Base-by-base conservation (phyloP, 208 protist genomes). In the Leishmania arabica region DNA sequence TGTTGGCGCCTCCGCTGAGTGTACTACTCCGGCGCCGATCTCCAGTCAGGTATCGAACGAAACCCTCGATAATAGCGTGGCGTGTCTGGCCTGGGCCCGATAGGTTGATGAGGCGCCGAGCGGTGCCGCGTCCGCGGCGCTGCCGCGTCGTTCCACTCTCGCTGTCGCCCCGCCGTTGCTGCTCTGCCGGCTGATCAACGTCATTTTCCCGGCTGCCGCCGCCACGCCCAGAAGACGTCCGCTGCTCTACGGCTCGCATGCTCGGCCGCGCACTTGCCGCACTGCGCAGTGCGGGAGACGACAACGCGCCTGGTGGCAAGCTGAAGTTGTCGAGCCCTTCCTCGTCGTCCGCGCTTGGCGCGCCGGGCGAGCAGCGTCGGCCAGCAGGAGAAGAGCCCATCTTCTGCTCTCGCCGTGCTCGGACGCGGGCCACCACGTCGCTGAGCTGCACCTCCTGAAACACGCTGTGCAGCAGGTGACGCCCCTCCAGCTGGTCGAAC, bases 21-120 rank as follows among this genome's bases (percentile, higher is more conserved):
- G 69, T 40, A 53, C 75, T 49, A 68, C 64, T 49, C 49, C 83
- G 83, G 42, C 77, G 74, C 9, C 83, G 83, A 37, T 84, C 84
- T 8, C 79, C 37, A 0, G 79, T 82, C 45, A 83, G 60, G 62
- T 84, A 82, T 13, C 78, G 78, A 71, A 83, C 79, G 31, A 87
- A 81, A 31, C 78, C 80, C 21, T 82, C 80, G 47, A 82, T 83
- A 49, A 84, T 83, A 76, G 73, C 79, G 76, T 87, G 84, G n/a
- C 79, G 79, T 34, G 64, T 54, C 56, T 86, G 75, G 37, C 78
- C 70, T 45, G 74, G 49, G 47, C 42, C 64, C 0, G 77, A 70
- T 0, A 79, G 60, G n/a, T 37, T 81, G 9, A 75, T 74, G 31
- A 56, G 21, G 9, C 77, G 82, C 17, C 65, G 56, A 8, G 78